Base-by-base conservation (phyloP, 495 filamentous ascomycete genomes). In the Daldinia vernicosa region DNA sequence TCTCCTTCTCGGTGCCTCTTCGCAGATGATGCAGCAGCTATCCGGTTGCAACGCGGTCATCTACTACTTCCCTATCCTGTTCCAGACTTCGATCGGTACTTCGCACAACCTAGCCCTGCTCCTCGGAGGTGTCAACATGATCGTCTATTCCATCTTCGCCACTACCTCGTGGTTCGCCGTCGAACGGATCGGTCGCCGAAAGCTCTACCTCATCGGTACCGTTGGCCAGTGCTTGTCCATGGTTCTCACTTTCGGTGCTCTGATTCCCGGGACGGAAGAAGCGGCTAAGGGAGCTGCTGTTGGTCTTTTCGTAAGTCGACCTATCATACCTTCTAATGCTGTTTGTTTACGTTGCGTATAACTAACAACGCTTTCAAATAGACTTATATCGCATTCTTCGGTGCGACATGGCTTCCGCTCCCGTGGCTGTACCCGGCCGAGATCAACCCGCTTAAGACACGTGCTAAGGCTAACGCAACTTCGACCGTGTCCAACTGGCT, bases 11-110 rank as follows among this genome's bases (percentile, higher is more conserved):
- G 89, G 89, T 3, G 76, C 85, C 27, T 84, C 85, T 68, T 84
- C 86, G 65, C 84, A 91, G 84, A 85, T 95, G 72, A 91, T 94
- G 84, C 92, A 95, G 80, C 92, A 95, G 72, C 47, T 78, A 5
- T 88, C 88, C 60, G 88, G 89, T 11, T 93, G 90, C 79, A 94
- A 94, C 64, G 91, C 91, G 12, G 90, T 90, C 69, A 92, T 92
- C 72, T 93, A 93, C 82, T 92, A 91, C 75, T 76, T 76, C 63
- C 74, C 75, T 32, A 75, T 77, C 40, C 67, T 77, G n/a, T 77
- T 77, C 43, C 75, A 91, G 78, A 74, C 22, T 4, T 89, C 87
- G 19, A 66, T 58, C 52, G 75, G 75, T 33, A 75, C 72, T n/a
- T 43, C 69, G 6, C 66, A 66, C 32, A 52, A 73, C 47, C 43